A percentile compares a stretch with the other conserved stretches of the same genome.
Conservation (phyloP, 495 filamentous ascomycete genomes). For the Penicillium roqueforti region DNA sequence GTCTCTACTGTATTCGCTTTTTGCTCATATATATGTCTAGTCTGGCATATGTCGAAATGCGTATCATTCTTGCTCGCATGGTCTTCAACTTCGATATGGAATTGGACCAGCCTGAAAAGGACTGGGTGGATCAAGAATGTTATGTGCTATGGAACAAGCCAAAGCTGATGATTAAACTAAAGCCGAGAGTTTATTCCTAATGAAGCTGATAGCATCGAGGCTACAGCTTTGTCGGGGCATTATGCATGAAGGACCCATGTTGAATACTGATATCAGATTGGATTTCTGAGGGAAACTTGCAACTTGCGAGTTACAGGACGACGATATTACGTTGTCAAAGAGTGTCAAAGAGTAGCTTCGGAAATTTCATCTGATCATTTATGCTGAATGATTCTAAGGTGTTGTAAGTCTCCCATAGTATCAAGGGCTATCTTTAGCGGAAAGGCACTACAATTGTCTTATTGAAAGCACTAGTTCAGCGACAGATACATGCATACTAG, state of each 20-base stretch:
- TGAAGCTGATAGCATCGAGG: background rate
- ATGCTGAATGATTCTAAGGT: background rate
- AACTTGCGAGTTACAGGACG: too few species aligned
- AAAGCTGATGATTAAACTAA: conserved; percentile 33
- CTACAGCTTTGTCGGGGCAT: background rate
- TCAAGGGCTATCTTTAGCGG: background rate
- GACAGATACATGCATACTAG: too few species aligned
- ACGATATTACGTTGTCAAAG: too few species aligned
- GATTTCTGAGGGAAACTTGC: background rate
- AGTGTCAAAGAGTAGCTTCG: too few species aligned
- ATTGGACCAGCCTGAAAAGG: conserved; percentile 14
- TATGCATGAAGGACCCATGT: background rate
- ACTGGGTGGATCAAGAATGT: conserved; percentile 35
- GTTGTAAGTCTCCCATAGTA: background rate
- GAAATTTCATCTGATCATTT: background rate
- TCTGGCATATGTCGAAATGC: conserved; percentile 44
- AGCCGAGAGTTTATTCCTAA: background rate
- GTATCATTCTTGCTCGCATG: conserved; percentile 35
- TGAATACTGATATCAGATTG: background rate
- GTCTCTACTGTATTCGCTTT: background rate
- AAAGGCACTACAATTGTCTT: background rate
- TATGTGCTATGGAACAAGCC: conserved; percentile 41
- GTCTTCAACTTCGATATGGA: conserved; percentile 45
- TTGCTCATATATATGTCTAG: conserved; percentile 15
- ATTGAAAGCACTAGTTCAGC: too few species aligned